phyloP scores from a whole-genome alignment of 202 grass and related monocot species.

The Schoenoplectus triqueter region DNA sequence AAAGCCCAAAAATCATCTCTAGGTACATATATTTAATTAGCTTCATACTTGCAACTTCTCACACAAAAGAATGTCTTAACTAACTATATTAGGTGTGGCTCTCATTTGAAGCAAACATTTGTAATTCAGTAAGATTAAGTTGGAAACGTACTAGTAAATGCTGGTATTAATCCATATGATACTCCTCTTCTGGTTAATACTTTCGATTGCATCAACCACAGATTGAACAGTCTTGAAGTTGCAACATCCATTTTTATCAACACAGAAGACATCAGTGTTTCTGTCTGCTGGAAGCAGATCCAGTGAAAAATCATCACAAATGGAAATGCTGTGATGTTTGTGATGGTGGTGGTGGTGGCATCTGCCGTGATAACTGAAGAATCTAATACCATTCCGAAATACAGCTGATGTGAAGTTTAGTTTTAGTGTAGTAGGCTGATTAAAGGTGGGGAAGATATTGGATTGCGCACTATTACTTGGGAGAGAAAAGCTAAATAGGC shows the following conservation, averaged over 20 bases:
- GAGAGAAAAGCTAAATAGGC: conserved; percentile 51
- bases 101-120: neutral
- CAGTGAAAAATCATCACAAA: conserved; percentile 70
- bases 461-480: conserved; percentile 21
- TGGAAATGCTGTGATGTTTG: conserved; percentile 31
- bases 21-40: too few species aligned
- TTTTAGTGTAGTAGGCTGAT: neutral
- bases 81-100: neutral
- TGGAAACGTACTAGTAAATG: conserved; percentile 64
- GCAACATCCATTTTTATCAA: conserved; percentile 78
- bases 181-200: conserved; percentile 55
- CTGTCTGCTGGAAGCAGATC: conserved; percentile 55
- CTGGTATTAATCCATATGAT: conserved; percentile 90
- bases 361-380: neutral
- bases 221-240: conserved; percentile 74
- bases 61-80: neutral
- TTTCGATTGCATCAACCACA: conserved; percentile 53
- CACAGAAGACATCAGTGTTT: conserved; percentile 53
- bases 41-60: neutral
- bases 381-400: conserved; percentile 26
- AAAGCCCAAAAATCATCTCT: too few species aligned
- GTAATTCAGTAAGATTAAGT: neutral
- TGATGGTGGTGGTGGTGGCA: conserved; percentile 14
- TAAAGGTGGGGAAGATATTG: conserved; percentile 27
- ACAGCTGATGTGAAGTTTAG: conserved; percentile 24